Evolutionary conservation across 352 stramenopile species (phyloP), one percentile per base, ranked within the genome.

Genomic region (Phytophthora ohioensis): DNA sequence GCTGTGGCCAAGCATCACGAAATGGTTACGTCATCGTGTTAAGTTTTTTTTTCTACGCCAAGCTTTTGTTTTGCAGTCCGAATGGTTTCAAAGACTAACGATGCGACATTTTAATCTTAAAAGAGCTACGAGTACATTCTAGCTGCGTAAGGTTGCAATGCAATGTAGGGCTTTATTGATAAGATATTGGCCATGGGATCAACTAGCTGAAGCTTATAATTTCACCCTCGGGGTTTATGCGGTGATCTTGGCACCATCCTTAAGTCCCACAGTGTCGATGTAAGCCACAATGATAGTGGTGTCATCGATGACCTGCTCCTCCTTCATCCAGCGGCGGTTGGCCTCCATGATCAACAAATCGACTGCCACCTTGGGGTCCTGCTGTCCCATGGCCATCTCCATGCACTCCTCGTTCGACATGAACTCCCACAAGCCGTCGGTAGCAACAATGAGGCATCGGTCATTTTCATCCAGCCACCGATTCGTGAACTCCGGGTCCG

Each of bases 351-450:
- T 97, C 7, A 99, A 78, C 64, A 89, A 70, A 74, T 99, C 95
- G 5, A 99, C 91, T 4, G 86, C 87, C 10, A 91, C 73, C 61
- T 95, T 93, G 1, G 87, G 87, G 49, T 95, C 86, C 21, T 91
- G 84, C 64, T 93, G 81, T 4, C 76, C 77, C 76, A 93, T 85
- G 27, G 78, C 81, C 57, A 97, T 91, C 48, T 95, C 81, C 54
- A 97, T 90, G 52, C 98, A 98, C 76, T 99, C 97, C 59, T 98
- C 85, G 75, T 99, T 98, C 35, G 86, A 91, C 73, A 99, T 97
- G 82, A 99, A 99, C 73, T 99, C 97, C 98, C 98, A 99, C 43
- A 99, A 79, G 11, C 98, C 98, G 78, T 99, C 98, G 0, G 97
- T 99, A 15, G 97, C 98, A 39, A 99, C 85, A 32, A 99, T 93